Evolutionary conservation across 1,139 yeast species (phyloP).

Genomic region (Meyerozyma elateridarum): DNA sequence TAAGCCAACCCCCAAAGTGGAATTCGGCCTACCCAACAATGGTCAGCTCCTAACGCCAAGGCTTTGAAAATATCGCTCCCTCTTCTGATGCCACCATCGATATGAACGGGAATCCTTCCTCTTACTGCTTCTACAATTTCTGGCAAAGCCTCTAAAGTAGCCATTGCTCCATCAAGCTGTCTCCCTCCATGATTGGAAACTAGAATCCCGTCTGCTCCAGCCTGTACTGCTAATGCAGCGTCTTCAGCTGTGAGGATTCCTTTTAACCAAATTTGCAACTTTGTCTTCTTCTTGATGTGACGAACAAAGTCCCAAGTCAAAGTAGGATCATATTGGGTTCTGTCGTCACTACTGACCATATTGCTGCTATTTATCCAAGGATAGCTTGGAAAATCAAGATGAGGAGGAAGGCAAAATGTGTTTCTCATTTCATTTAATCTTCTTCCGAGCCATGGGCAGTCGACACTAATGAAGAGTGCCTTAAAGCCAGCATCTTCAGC

Average conservation of each 20-base stretch:
- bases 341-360: constrained; percentile 7
- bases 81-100: constrained; percentile 16
- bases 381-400: constrained; percentile 2
- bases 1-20: constrained; percentile 12
- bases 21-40: constrained; percentile 2
- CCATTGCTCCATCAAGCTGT: constrained; percentile 9
- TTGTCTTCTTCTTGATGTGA: constrained; percentile 9
- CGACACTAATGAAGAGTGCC: constrained; percentile 16
- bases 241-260: constrained; percentile 10
- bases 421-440: constrained; percentile 16
- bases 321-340: constrained; percentile 13
- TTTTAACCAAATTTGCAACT: constrained; percentile 8
- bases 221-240: constrained; percentile 7
- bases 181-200: constrained; percentile 10
- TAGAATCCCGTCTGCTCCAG: constrained; percentile 8
- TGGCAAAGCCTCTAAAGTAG: constrained; percentile 9
- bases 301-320: constrained; percentile 9
- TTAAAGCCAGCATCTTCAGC: constrained; percentile 15
- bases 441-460: constrained; percentile 16
- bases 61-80: constrained; percentile 16
- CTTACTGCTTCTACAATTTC: constrained; percentile 4
- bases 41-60: constrained; percentile 11
- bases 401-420: neutral
- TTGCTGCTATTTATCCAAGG: constrained; percentile 1
- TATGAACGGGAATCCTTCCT: constrained; percentile 11